Evolutionary conservation across 2,329 filamentous ascomycete species (phyloP).

Genomic region (Diaporthe ilicicola): DNA sequence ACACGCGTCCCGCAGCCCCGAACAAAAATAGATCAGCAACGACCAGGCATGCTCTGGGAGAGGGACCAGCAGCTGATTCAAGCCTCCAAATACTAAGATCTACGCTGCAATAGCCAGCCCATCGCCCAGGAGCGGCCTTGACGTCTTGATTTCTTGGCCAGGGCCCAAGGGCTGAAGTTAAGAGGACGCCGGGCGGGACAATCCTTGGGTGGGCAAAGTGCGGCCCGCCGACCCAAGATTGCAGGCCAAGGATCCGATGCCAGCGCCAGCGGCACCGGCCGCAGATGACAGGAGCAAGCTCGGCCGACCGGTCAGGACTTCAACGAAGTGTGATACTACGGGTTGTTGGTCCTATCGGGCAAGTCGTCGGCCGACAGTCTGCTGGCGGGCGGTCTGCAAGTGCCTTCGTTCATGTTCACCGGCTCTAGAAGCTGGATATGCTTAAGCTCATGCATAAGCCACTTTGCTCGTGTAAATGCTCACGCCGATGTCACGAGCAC

Average conservation of each 20-base stretch:
- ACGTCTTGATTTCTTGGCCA: background rate
- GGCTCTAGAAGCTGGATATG: too few species aligned
- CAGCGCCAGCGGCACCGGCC: conserved; percentile 12
- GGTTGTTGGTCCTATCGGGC: background rate
- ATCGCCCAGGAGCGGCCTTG: background rate
- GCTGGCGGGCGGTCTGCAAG: background rate
- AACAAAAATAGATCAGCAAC: conserved; percentile 12
- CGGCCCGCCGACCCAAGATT: conserved; percentile 9
- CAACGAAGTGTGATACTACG: background rate
- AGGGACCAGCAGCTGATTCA: background rate
- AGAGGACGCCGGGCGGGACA: background rate
- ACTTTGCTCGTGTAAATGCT: background rate
- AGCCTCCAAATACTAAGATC: conserved; percentile 20
- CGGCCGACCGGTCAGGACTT: background rate
- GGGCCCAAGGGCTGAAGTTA: conserved; percentile 9
- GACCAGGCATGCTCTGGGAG: background rate
- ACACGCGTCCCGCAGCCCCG: conserved; percentile 6
- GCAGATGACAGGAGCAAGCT: background rate
- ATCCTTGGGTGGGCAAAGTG: conserved; percentile 4
- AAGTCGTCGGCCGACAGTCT: background rate
- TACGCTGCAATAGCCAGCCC: conserved; percentile 19
- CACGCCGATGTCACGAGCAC: background rate
- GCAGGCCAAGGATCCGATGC: conserved; percentile 8
- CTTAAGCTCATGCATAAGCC: background rate
- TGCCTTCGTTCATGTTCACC: background rate